Percentiles rank a stretch among this genome's conserved stretches.
These are phyloP conservation scores for Colletotrichum tropicicola DNA, from an alignment of 2,329 filamentous ascomycete genomes.

Conservation along the genomic window DNA sequence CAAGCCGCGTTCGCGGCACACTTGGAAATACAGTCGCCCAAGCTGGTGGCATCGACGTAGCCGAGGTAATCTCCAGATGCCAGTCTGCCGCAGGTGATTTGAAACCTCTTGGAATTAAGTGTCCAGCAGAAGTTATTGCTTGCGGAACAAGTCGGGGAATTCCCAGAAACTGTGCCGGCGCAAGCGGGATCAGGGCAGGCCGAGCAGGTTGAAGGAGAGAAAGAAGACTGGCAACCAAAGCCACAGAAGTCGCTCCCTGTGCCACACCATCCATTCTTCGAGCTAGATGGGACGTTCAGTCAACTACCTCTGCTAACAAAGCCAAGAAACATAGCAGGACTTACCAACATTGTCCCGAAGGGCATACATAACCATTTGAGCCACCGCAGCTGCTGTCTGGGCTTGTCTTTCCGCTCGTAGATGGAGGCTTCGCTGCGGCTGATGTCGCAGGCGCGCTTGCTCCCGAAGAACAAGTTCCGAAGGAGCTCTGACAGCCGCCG, in stretches of 20 bases:
- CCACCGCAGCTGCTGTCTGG: constrained; percentile 51
- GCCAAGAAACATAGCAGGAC: not conserved
- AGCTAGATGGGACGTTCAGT: not conserved
- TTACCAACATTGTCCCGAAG: constrained; percentile 28
- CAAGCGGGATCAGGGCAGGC: constrained; percentile 10
- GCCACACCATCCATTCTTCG: constrained; percentile 31
- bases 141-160: constrained; percentile 3
- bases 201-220: constrained; percentile 4
- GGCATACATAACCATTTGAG: constrained; percentile 48
- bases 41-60: not conserved
- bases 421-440: not conserved
- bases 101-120: constrained; percentile 16
- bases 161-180: constrained; percentile 5
- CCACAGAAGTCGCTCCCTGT: constrained; percentile 31
- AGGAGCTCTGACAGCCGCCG: constrained; percentile 15
- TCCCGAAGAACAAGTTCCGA: constrained; percentile 17
- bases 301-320: not conserved
- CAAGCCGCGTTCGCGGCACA: constrained; percentile 7
- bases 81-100: constrained; percentile 18
- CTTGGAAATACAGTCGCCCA: constrained; percentile 22
- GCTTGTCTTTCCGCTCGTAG: not conserved
- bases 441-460: constrained; percentile 9
- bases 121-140: constrained; percentile 17
- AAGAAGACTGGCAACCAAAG: constrained; percentile 19
- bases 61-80: constrained; percentile 6